A percentile compares a stretch with the other conserved stretches of the same genome.
Evolutionary conservation across 2,329 filamentous ascomycete species (phyloP).

Genomic region (Ophiostoma tasmaniense): DNA sequence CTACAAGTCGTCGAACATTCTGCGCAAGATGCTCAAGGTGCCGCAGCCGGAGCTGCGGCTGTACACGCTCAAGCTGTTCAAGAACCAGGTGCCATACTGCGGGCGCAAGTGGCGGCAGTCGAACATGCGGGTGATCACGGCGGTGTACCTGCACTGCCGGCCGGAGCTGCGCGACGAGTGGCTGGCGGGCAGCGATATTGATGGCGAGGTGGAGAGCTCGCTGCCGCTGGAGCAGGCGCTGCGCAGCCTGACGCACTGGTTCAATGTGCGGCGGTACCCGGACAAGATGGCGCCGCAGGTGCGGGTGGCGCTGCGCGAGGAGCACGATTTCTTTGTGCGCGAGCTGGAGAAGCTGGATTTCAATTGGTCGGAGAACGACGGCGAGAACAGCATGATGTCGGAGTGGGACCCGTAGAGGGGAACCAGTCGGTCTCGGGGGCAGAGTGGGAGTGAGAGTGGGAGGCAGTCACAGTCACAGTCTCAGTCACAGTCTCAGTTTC

Average conservation of each 20-base stretch:
- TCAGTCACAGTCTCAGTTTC: too few relatives aligned
- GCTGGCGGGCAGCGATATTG: constrained; percentile 83
- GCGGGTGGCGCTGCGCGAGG: constrained; percentile 54
- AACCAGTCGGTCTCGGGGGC: neutral
- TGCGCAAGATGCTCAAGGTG: constrained; percentile 84
- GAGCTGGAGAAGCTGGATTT: constrained; percentile 66
- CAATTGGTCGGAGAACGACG: constrained; percentile 29
- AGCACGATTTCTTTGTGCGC: constrained; percentile 70
- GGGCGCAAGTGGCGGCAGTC: constrained; percentile 95
- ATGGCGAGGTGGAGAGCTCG: constrained; percentile 88
- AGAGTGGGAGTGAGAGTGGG: too few relatives aligned
- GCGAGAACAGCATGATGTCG: constrained; percentile 25
- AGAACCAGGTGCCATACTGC: constrained; percentile 96
- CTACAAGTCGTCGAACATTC: constrained; percentile 88
- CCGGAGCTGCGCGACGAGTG: constrained; percentile 93
- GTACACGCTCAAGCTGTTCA: constrained; percentile 96
- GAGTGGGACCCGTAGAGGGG: constrained; percentile 20
- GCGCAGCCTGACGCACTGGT: constrained; percentile 86
- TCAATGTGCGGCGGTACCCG: constrained; percentile 75
- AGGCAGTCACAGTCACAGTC: too few relatives aligned
- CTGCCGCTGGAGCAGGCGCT: constrained; percentile 87
- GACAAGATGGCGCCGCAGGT: constrained; percentile 61
- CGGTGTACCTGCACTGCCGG: constrained; percentile 86
- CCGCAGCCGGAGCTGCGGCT: constrained; percentile 80
- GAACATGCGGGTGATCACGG: constrained; percentile 98